Evolutionary conservation across 495 filamentous ascomycete genomes (phyloP).

Genomic region (Penicillium angulare): DNA sequence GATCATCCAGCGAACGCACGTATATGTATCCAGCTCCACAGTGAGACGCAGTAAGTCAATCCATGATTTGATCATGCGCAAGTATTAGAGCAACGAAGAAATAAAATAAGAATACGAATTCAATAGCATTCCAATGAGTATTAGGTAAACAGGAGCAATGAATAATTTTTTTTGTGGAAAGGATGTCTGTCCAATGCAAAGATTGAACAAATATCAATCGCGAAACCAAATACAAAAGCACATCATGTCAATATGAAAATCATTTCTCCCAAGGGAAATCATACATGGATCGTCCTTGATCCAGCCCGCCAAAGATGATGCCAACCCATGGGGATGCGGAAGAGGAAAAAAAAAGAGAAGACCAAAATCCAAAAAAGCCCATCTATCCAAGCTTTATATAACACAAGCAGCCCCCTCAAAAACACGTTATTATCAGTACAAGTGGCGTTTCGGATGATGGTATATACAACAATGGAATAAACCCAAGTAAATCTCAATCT

Average conservation of each 20-base stretch:
- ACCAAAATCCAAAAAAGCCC: constrained; percentile 1
- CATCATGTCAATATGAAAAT: not conserved
- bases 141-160: too few species aligned
- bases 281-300: constrained; percentile 6
- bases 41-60: too few species aligned
- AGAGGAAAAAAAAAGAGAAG: constrained; percentile 7
- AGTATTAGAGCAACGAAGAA: too few species aligned
- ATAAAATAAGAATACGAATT: too few species aligned
- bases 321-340: constrained; percentile 6
- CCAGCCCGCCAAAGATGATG: constrained; percentile 4
- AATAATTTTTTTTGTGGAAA: too few species aligned
- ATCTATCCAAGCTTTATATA: constrained; percentile 16
- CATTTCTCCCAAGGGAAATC: constrained; percentile 1
- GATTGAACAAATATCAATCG: not conserved
- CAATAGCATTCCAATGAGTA: too few species aligned
- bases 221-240: not conserved
- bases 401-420: constrained; percentile 2
- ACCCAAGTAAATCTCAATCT: not conserved
- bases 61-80: too few species aligned
- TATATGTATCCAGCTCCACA: too few species aligned
- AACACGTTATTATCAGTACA: constrained; percentile 10
- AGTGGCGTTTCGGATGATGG: constrained; percentile 1
- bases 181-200: too few species aligned
- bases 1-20: not conserved
- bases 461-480: constrained; percentile 22